Evolutionary conservation across 768 basidiomycete species (phyloP), one percentile per base, ranked within the genome.

Genomic region (Boletus subparvulus): DNA sequence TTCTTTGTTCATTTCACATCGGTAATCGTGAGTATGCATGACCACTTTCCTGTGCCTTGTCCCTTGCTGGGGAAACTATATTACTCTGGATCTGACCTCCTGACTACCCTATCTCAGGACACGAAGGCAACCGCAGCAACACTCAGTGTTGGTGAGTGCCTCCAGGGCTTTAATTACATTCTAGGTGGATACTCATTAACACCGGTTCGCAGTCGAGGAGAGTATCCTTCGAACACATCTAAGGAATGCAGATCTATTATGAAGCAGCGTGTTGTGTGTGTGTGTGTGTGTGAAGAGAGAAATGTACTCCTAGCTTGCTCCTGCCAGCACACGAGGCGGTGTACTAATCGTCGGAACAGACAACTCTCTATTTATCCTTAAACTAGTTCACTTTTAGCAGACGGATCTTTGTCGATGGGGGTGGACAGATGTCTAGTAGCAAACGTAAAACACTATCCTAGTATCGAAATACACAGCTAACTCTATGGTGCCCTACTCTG

Each of bases 1-100:
- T 89, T 89, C 70, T 87, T 83, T 61, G 78, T 85, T 50, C 86
- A 90, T 75, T 77, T 87, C 39, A 92, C 90, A 36, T 87, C 88
- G 48, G 87, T 90, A 48, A 82, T 91, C 59, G 89, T 91, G 66
- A 71, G 87, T 78, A 48, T 17, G 21, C 21, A n/a, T 48, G 35
- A n/a, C 14, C 26, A 14, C 17, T 10, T 54, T 47, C 49, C 47
- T 44, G 52, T 63, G 52, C 60, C 50, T 45, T 36, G 51, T 21
- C 19, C 47, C 61, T 39, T 48, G 6, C 11, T n/a, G 45, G 17
- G 36, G 40, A 55, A 52, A 43, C 35, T 37, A 6, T 33, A 33
- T 50, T 39, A 33, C 47, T 35, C 32, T 33, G 8, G 19, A 37
- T 46, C 26, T 44, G 49, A 50, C 36, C 43, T 41, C 35, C 44